Conservation (phyloP, 306 rosid genomes). For the Glycine tomentella region DNA sequence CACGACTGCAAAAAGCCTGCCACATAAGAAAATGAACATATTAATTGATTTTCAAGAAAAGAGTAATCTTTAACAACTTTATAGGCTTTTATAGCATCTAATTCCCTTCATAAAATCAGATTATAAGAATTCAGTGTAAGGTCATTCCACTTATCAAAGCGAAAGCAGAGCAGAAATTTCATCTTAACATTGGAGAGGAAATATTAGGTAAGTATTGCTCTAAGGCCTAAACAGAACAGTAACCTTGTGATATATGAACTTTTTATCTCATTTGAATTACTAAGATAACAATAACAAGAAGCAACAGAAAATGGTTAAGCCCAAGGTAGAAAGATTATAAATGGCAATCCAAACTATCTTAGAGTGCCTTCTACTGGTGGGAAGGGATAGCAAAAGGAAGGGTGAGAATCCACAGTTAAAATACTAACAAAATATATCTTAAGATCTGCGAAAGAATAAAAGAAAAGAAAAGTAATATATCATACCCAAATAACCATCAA, state of each 20-base stretch:
- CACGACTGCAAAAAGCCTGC: conserved; percentile 93
- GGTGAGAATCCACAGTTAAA: not conserved
- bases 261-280: not conserved
- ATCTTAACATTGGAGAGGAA: conserved; percentile 18
- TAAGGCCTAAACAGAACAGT: conserved; percentile 5
- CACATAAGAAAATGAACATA: conserved; percentile 8
- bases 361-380: not conserved
- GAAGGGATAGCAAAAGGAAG: conserved; percentile 6
- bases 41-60: conserved; percentile 20
- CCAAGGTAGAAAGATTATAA: conserved; percentile 9
- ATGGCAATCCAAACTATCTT: conserved; percentile 32
- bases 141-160: conserved; percentile 13
- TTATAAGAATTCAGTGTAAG: not conserved
- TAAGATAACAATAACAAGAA: conserved; percentile 5
- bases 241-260: not conserved
- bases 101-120: conserved; percentile 17
- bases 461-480: not conserved
- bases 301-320: conserved; percentile 15
- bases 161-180: conserved; percentile 8
- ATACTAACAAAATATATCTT: conserved; percentile 30
- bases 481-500: conserved; percentile 36
- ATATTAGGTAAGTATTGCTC: conserved; percentile 20
- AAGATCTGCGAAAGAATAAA: conserved; percentile 6
- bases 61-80: not conserved
- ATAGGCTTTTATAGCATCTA: not conserved